These are phyloP conservation scores for Ogataea allantospora DNA, from an alignment of 805 yeast genomes.

Conservation along the genomic window DNA sequence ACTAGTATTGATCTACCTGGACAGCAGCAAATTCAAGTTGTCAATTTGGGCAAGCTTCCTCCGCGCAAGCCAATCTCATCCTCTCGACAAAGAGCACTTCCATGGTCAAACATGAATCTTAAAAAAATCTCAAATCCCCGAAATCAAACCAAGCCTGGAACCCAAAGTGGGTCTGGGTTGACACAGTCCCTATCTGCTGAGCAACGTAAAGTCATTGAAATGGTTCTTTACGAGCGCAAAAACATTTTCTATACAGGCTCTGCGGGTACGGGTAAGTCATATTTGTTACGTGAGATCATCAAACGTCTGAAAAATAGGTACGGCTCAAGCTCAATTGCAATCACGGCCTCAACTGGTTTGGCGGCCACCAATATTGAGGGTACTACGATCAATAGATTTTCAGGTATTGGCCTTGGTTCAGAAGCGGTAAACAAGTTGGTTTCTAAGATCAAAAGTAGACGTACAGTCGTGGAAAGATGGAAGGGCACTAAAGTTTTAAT, in stretches of 20 bases:
- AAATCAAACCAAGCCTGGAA: slow-evolving; percentile 6
- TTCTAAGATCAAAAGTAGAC: slow-evolving; percentile 46
- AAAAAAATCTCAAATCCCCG: slow-evolving; percentile 23
- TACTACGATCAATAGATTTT: slow-evolving; percentile 76
- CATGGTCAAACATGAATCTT: slow-evolving; percentile 16
- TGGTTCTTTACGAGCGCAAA: slow-evolving; percentile 47
- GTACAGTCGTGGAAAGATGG: slow-evolving; percentile 57
- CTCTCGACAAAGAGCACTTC: slow-evolving; percentile 20
- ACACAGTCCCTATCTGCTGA: slow-evolving; percentile 30
- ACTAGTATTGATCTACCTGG: slow-evolving; percentile 7
- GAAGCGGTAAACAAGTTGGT: slow-evolving; percentile 47
- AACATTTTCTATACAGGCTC: slow-evolving; percentile 78
- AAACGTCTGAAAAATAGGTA: slow-evolving; percentile 44
- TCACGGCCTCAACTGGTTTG: slow-evolving; percentile 94
- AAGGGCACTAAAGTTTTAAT: slow-evolving; percentile 63
- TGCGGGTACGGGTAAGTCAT: slow-evolving; percentile 88
- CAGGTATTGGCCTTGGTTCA: slow-evolving; percentile 81
- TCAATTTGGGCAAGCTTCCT: not conserved
- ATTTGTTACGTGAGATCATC: slow-evolving; percentile 64
- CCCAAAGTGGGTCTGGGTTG: not conserved
- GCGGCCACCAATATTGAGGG: slow-evolving; percentile 97
- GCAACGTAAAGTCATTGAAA: slow-evolving; percentile 47
- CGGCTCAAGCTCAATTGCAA: slow-evolving; percentile 58
- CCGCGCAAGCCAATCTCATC: slow-evolving; percentile 4
- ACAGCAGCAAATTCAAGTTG: not conserved